Percentiles rank a stretch among this genome's conserved stretches.
Evolutionary conservation across 805 yeast species (phyloP).

Genomic region (Zygoascus flipseniorum): DNA sequence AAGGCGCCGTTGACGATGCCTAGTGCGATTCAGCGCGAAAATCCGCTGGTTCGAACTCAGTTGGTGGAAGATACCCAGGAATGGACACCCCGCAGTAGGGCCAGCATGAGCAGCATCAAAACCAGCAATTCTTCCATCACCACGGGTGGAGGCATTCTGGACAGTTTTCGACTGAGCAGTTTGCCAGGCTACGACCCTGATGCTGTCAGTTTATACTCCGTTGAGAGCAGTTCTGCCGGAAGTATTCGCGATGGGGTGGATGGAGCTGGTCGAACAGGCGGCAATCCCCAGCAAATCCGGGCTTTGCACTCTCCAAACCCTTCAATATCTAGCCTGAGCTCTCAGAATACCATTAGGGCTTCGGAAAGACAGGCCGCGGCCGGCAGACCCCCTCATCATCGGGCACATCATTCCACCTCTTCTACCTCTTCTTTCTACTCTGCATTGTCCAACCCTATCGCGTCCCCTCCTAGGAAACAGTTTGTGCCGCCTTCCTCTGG

Average conservation of each 20-base stretch:
- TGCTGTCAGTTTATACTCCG: neutral
- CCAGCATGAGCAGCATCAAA: conserved; percentile 8
- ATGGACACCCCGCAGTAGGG: conserved; percentile 6
- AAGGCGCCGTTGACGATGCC: neutral
- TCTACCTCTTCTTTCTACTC: neutral
- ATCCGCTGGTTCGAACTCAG: neutral
- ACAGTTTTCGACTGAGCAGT: conserved; percentile 17
- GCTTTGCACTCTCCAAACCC: neutral
- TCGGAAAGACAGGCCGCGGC: neutral
- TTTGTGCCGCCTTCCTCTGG: conserved; percentile 3
- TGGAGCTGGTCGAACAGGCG: neutral
- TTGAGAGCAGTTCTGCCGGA: neutral
- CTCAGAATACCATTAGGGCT: neutral
- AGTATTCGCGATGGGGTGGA: neutral
- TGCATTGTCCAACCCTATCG: neutral
- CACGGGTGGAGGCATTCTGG: conserved; percentile 18
- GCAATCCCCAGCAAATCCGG: neutral
- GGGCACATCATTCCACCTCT: neutral
- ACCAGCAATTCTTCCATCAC: conserved; percentile 2
- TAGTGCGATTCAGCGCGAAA: neutral
- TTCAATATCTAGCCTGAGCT: neutral
- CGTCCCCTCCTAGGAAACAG: conserved; percentile 1
- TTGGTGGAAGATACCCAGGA: neutral
- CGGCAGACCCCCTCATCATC: neutral
- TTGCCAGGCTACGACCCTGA: conserved; percentile 8